Evolutionary conservation across 306 rosid species (phyloP), one percentile per base, ranked within the genome.

Genomic region (Cucurbita moschata): DNA sequence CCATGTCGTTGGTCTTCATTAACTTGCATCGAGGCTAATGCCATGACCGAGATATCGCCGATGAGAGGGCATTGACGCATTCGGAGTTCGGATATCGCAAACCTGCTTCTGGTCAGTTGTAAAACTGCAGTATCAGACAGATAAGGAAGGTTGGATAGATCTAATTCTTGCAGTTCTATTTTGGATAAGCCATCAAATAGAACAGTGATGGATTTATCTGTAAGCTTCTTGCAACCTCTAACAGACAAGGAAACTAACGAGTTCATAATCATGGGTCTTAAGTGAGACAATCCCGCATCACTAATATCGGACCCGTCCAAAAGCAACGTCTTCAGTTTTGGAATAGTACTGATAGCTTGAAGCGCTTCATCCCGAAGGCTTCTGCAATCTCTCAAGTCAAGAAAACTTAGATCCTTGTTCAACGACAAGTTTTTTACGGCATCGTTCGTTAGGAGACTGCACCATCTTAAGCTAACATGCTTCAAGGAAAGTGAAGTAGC

Each of bases 151-250:
- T 89, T 89, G 51, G 98, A 94, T 43, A 94, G 83, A 81, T 94
- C 97, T 83, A 94, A 76, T 75, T 90, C 96, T 78, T 86, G 85
- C 82, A 89, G 81, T 76, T 81, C 89, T 59, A 77, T 72, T 39
- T 71, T 68, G 21, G 82, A 74, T n/a, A 89, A 82, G 64, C 87
- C 84, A 76, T 86, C 93, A 76, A 94, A 94, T 19, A 90, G 81
- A 68, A 87, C 80, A 19, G 87, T 82, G 79, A 90, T 83, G 81
- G 89, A 87, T 84, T 90, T 94, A 87, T 90, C 96, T 3, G 97
- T 89, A 43, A 94, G 92, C 71, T 86, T 91, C 85, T 80, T 90
- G 88, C 98, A 94, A 26, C 98, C 95, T 82, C 97, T 83, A 57
- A 94, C 87, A 57, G 97, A 94, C 82, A 94, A 76, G 6, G 89